Evolutionary conservation across 352 stramenopile species (phyloP).

Genomic region (Elongisporangium undulatum): DNA sequence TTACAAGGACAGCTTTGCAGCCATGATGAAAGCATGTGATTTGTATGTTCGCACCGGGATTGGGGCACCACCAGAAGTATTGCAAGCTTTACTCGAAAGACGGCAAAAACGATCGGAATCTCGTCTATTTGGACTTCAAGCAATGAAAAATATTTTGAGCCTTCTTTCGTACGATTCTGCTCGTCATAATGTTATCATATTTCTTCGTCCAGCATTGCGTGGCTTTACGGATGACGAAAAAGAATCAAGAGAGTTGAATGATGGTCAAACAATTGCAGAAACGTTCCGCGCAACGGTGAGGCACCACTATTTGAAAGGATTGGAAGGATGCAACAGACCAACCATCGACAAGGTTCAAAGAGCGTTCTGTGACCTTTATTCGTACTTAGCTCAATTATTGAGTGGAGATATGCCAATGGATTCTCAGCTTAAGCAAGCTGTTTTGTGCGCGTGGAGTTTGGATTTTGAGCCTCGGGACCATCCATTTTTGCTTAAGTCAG

Average conservation of each 20-base stretch:
- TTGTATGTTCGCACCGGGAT: conserved; percentile 83
- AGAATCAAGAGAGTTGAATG: conserved; percentile 71
- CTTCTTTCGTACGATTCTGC: conserved; percentile 73
- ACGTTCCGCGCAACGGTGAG: conserved; percentile 82
- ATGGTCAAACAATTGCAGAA: conserved; percentile 68
- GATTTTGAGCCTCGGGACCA: conserved; percentile 85
- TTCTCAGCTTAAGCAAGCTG: conserved; percentile 66
- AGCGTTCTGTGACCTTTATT: conserved; percentile 78
- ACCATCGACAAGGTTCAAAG: conserved; percentile 51
- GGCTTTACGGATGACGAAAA: conserved; percentile 86
- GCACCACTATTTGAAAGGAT: conserved; percentile 84
- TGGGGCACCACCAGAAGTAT: conserved; percentile 74
- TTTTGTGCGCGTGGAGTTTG: conserved; percentile 76
- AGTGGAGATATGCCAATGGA: conserved; percentile 29
- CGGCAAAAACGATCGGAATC: conserved; percentile 68
- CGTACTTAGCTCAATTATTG: conserved; percentile 56
- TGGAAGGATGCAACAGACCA: conserved; percentile 74
- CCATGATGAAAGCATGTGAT: conserved; percentile 83
- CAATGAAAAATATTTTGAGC: conserved; percentile 72
- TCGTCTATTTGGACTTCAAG: conserved; percentile 74
- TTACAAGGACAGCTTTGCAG: conserved; percentile 66
- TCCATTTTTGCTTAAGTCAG: conserved; percentile 71
- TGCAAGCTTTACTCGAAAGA: conserved; percentile 66
- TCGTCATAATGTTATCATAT: conserved; percentile 74
- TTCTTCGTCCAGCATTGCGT: conserved; percentile 77